A percentile compares a stretch with the other conserved stretches of the same genome.
Evolutionary conservation across 2,329 filamentous ascomycete genomes (phyloP).

Genomic region (Ilyonectria mors-panacis): DNA sequence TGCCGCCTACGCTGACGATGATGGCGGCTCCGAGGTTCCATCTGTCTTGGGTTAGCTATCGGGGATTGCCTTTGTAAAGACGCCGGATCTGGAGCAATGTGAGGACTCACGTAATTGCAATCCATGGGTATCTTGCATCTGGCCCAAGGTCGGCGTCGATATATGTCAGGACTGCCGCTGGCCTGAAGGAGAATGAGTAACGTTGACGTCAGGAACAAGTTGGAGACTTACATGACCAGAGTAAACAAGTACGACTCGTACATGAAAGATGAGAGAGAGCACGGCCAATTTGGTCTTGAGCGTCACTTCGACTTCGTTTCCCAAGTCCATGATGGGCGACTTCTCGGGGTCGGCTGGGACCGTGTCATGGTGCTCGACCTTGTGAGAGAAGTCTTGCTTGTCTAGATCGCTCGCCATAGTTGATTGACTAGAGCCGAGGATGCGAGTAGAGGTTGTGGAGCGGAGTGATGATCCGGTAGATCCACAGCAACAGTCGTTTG

Average conservation of each 20-base stretch:
- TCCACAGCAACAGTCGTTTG: neutral
- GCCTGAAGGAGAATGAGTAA: conserved; percentile 29
- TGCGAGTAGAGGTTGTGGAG: neutral
- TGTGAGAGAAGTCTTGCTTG: conserved; percentile 13
- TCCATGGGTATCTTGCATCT: conserved; percentile 52
- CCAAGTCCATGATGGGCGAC: neutral
- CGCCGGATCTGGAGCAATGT: neutral
- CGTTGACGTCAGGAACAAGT: neutral
- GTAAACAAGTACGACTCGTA: conserved; percentile 42
- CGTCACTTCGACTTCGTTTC: conserved; percentile 33
- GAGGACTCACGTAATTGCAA: conserved; percentile 45
- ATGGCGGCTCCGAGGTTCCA: conserved; percentile 49
- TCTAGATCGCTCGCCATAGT: conserved; percentile 17
- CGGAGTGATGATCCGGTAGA: neutral
- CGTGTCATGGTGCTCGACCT: conserved; percentile 22
- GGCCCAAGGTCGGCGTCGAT: conserved; percentile 54
- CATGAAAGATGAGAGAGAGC: conserved; percentile 39
- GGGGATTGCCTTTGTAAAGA: neutral
- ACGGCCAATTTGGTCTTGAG: conserved; percentile 40
- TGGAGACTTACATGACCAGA: conserved; percentile 35
- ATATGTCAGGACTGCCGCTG: conserved; percentile 50
- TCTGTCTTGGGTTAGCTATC: conserved; percentile 13
- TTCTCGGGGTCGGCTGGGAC: conserved; percentile 18
- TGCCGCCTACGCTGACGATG: conserved; percentile 51
- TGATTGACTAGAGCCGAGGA: neutral